phyloP scores from a whole-genome alignment of 371 early-diverging fungal genomes.

The Apophysomyces elegans region DNA sequence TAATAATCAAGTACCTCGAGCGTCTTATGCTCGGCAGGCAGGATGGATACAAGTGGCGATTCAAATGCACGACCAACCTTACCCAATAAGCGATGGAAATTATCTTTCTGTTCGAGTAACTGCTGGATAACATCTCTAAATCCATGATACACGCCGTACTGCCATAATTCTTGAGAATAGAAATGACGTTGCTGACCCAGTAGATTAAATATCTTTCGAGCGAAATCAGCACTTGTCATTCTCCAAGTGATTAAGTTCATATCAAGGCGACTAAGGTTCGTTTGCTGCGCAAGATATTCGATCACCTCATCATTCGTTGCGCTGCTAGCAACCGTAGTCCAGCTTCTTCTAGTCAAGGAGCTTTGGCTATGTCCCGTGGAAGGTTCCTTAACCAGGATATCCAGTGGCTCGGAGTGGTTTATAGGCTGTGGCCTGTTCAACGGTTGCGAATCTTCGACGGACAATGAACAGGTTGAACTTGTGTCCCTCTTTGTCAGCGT shows the following conservation, averaged over 20 bases:
- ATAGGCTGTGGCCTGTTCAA: background rate
- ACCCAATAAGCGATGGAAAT: constrained; percentile 17
- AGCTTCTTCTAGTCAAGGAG: constrained; percentile 16
- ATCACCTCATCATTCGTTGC: constrained; percentile 31
- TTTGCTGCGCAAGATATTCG: constrained; percentile 22
- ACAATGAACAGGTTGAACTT: too few relatives aligned
- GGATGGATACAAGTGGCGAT: constrained; percentile 37
- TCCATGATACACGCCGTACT: constrained; percentile 39
- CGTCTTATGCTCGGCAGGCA: constrained; percentile 11
- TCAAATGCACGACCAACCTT: constrained; percentile 44
- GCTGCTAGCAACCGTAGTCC: constrained; percentile 23
- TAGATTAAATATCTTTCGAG: constrained; percentile 28
- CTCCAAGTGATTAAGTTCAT: constrained; percentile 33
- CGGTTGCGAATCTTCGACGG: too few relatives aligned
- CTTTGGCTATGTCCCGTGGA: background rate
- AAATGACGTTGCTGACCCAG: constrained; percentile 17
- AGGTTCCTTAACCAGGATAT: constrained; percentile 2
- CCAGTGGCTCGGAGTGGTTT: constrained; percentile 13
- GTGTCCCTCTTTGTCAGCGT: constrained; percentile 33
- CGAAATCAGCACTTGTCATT: constrained; percentile 37
- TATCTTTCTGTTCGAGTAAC: constrained; percentile 21
- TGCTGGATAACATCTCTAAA: constrained; percentile 33
- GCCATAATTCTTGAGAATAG: constrained; percentile 28
- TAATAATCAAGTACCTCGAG: constrained; percentile 48
- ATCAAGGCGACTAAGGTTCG: constrained; percentile 33